phyloP scores from a whole-genome alignment of 2,329 filamentous ascomycete genomes.

The Raffaelea albimanens region DNA sequence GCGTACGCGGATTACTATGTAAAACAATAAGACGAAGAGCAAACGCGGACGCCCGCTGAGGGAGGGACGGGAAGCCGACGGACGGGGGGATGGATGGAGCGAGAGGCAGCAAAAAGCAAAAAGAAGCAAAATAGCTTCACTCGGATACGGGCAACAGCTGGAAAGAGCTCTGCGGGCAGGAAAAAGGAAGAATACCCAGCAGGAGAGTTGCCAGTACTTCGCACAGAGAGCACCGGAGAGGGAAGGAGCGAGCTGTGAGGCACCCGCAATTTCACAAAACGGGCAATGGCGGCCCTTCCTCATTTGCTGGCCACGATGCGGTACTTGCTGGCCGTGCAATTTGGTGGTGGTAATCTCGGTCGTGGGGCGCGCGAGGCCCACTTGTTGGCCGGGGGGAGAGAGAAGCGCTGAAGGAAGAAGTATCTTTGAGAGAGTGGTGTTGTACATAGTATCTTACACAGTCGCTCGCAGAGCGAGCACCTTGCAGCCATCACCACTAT shows the following conservation, averaged over 20 bases:
- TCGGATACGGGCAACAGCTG: background rate
- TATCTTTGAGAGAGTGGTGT: too few species aligned
- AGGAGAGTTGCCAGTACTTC: background rate
- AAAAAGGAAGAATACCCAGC: background rate
- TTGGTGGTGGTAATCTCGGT: slow-evolving; percentile 14
- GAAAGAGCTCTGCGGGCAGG: background rate
- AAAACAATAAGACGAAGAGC: too few species aligned
- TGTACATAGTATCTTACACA: background rate
- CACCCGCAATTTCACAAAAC: slow-evolving; percentile 6
- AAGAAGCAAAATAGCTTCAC: too few species aligned
- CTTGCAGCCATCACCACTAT: too few species aligned
- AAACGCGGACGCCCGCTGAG: too few species aligned
- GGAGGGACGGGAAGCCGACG: too few species aligned
- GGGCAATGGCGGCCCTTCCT: slow-evolving; percentile 5
- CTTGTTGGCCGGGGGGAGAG: slow-evolving; percentile 5
- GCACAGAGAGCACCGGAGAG: background rate
- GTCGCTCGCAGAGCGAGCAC: too few species aligned
- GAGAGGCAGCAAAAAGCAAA: too few species aligned
- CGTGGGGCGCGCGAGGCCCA: slow-evolving; percentile 11
- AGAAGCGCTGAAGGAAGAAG: background rate
- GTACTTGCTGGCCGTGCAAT: slow-evolving; percentile 9
- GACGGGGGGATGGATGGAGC: background rate
- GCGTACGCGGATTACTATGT: too few species aligned
- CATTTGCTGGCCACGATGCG: slow-evolving; percentile 4
- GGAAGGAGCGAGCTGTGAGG: background rate